Conservation (phyloP, 805 yeast species). For the Nakazawaea holstii region DNA sequence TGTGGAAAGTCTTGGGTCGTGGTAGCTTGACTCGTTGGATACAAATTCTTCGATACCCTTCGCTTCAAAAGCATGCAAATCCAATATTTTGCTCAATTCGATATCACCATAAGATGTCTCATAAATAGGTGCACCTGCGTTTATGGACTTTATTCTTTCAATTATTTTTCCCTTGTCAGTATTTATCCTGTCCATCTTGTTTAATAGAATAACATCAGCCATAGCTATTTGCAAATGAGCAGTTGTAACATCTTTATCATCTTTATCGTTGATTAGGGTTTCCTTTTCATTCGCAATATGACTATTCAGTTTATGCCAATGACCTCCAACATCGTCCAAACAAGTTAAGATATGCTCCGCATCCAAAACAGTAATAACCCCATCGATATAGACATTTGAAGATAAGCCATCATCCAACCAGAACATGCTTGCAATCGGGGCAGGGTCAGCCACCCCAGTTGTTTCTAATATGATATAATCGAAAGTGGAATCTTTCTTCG, state of each 20-base stretch:
- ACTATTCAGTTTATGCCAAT: slow-evolving; percentile 47
- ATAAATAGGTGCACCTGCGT: slow-evolving; percentile 61
- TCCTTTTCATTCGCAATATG: slow-evolving; percentile 30
- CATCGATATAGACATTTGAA: slow-evolving; percentile 84
- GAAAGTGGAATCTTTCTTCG: slow-evolving; percentile 61
- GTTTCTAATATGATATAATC: slow-evolving; percentile 94
- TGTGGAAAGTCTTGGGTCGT: slow-evolving; percentile 52
- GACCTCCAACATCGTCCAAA: slow-evolving; percentile 68
- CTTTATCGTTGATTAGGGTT: slow-evolving; percentile 14
- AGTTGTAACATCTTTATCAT: slow-evolving; percentile 52
- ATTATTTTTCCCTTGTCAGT: slow-evolving; percentile 20
- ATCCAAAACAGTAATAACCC: slow-evolving; percentile 86
- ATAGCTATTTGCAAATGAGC: slow-evolving; percentile 88
- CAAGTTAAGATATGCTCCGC: slow-evolving; percentile 58
- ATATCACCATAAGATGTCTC: slow-evolving; percentile 74
- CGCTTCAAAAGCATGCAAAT: slow-evolving; percentile 71
- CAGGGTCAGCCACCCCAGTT: slow-evolving; percentile 96
- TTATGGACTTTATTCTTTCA: slow-evolving; percentile 41
- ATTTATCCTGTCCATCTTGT: slow-evolving; percentile 62
- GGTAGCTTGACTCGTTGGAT: slow-evolving; percentile 24
- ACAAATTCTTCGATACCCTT: slow-evolving; percentile 16
- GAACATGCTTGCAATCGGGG: slow-evolving; percentile 94
- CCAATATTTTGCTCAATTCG: slow-evolving; percentile 59
- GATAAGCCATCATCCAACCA: slow-evolving; percentile 92
- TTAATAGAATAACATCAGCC: slow-evolving; percentile 78